Base-by-base conservation (phyloP, 768 basidiomycete genomes). In the Coprinellus aureogranulatus region DNA sequence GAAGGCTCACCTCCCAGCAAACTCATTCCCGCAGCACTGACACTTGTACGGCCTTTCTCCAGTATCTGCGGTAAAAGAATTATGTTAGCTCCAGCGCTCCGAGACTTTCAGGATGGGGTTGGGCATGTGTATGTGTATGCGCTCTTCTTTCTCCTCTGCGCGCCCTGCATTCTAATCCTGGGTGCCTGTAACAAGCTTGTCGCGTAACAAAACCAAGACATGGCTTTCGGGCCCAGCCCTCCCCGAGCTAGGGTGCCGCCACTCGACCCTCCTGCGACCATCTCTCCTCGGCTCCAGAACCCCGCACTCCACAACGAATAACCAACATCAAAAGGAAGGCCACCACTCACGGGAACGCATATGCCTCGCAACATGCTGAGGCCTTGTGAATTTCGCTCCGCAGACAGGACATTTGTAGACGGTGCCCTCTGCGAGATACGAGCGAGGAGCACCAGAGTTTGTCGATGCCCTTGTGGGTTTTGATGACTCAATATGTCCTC, bases 31-130 rank as follows among this genome's bases (percentile, higher is more conserved):
- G 70, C 92, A 94, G 61, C 86, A 82, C 66, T 87, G 86, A 64
- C 92, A 94, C 67, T 90, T 91, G 79, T 94, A 94, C 9, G 92
- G 92, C 44, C 92, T 80, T 77, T 93, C 91, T 57, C 91, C 91
- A 39, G 91, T 93, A 72, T 94, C 91, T 92, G 74, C 55, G 59
- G 55, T 48, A 53, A 61, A 54, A 55, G 62, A 56, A 56, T 55
- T 14, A 20, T 16, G 25, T 52, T 39, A 52, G 50, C 50, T 37
- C 31, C 30, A 48, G 6, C 57, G 59, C 66, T 25, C 64, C 58
- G 59, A 62, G 62, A 60, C 34, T 14, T n/a, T n/a, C n/a, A n/a
- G n/a, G n/a, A n/a, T n/a, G n/a, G n/a, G n/a, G n/a, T n/a, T n/a
- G n/a, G n/a, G n/a, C n/a, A n/a, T n/a, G n/a, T n/a, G n/a, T 34